Conservation (phyloP, 192 early-diverging fungal genomes). For the Cetraspora pellucida region DNA sequence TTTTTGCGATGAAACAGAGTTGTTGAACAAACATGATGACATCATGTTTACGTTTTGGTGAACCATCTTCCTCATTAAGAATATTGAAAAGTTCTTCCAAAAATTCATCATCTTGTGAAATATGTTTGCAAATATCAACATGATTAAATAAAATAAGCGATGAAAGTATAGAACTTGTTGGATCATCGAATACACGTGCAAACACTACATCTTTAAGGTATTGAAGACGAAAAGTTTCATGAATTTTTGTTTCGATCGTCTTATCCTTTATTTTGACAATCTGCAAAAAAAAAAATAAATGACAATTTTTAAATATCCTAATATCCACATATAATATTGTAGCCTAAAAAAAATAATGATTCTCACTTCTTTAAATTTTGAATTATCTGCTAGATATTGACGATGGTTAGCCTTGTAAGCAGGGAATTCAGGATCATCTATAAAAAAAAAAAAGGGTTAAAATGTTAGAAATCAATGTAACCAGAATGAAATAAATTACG, state of each 20-base stretch:
- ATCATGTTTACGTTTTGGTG: constrained; percentile 64
- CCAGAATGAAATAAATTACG: no score
- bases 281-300: constrained; percentile 34
- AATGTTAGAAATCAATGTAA: background rate
- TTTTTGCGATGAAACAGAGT: constrained; percentile 74
- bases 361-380: constrained; percentile 55
- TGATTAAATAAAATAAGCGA: constrained; percentile 83
- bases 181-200: constrained; percentile 75
- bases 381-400: constrained; percentile 61
- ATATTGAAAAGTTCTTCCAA: constrained; percentile 73
- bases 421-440: constrained; percentile 79
- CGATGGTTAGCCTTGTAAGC: constrained; percentile 74
- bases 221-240: constrained; percentile 83
- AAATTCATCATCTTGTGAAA: constrained; percentile 71
- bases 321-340: background rate
- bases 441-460: background rate
- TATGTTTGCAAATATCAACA: constrained; percentile 76
- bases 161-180: constrained; percentile 69
- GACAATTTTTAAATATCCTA: background rate
- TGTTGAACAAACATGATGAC: constrained; percentile 82
- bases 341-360: background rate
- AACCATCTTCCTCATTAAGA: constrained; percentile 50
- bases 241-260: constrained; percentile 76
- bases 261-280: constrained; percentile 79
- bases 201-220: constrained; percentile 88